Evolutionary conservation across 305 asterid genomes (phyloP).

Genomic region (Fraxinus platypoda): DNA sequence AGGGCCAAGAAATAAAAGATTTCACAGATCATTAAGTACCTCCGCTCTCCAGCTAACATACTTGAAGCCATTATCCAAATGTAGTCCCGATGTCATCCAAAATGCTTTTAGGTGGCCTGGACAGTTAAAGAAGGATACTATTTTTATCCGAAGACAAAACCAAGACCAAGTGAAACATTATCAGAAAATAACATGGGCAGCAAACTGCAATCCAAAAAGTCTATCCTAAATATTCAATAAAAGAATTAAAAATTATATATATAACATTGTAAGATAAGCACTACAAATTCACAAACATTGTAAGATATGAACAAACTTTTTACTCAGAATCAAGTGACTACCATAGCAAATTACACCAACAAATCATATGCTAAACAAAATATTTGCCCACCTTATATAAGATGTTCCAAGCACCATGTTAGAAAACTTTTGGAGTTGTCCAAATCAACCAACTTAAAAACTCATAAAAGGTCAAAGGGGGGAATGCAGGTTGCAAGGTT

Average conservation of each 20-base stretch:
- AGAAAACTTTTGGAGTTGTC: neutral
- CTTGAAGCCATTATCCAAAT: slow-evolving; percentile 76
- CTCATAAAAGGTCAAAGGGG: neutral
- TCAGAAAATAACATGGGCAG: no score
- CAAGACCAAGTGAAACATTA: no score
- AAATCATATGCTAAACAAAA: neutral
- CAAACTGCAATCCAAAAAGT: no score
- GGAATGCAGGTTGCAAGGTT: neutral
- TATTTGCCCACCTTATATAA: neutral
- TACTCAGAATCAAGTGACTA: neutral
- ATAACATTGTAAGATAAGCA: neutral
- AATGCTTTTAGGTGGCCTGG: slow-evolving; percentile 37
- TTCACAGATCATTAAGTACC: slow-evolving; percentile 42
- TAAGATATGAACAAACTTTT: neutral
- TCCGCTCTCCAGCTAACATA: slow-evolving; percentile 90
- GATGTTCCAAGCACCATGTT: neutral
- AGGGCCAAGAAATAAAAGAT: neutral
- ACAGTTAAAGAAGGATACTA: neutral
- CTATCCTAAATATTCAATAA: no score
- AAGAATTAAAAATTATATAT: no score
- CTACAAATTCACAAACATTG: neutral
- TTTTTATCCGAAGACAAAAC: neutral
- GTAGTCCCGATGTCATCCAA: slow-evolving; percentile 66
- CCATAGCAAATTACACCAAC: neutral
- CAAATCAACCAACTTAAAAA: neutral